Evolutionary conservation across 2,329 filamentous ascomycete genomes (phyloP).

Genomic region (Calonectria fujianensis): DNA sequence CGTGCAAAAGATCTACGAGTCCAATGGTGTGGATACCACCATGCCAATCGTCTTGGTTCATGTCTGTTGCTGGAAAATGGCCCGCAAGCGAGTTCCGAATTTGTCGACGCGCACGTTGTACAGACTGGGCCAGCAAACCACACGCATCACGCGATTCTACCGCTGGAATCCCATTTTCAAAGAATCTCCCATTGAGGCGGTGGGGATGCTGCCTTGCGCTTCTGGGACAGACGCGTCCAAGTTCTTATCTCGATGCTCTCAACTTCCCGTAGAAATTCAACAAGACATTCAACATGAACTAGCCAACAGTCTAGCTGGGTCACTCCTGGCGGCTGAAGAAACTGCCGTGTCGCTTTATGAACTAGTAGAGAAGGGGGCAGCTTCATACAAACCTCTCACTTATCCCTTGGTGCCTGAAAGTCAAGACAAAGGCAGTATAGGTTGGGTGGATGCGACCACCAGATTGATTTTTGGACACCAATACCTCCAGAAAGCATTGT

Average conservation of each 20-base stretch:
- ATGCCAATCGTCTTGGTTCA: constrained; percentile 20
- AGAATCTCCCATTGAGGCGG: constrained; percentile 7
- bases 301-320: neutral
- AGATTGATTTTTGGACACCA: constrained; percentile 16
- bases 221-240: neutral
- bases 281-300: constrained; percentile 14
- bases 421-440: neutral
- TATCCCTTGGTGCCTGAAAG: neutral
- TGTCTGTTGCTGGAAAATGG: constrained; percentile 22
- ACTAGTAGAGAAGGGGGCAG: neutral
- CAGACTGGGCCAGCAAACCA: constrained; percentile 2
- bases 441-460: constrained; percentile 1
- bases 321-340: constrained; percentile 11
- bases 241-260: constrained; percentile 2
- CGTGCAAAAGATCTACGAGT: constrained; percentile 21
- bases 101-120: neutral
- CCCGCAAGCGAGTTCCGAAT: constrained; percentile 6
- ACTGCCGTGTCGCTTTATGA: neutral
- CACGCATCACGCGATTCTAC: constrained; percentile 11
- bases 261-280: constrained; percentile 22
- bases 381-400: neutral
- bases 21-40: constrained; percentile 13
- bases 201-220: neutral
- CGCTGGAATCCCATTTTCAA: neutral
- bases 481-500: neutral